Base-by-base conservation (phyloP, 371 early-diverging fungal species). In the Blakeslea trispora region DNA sequence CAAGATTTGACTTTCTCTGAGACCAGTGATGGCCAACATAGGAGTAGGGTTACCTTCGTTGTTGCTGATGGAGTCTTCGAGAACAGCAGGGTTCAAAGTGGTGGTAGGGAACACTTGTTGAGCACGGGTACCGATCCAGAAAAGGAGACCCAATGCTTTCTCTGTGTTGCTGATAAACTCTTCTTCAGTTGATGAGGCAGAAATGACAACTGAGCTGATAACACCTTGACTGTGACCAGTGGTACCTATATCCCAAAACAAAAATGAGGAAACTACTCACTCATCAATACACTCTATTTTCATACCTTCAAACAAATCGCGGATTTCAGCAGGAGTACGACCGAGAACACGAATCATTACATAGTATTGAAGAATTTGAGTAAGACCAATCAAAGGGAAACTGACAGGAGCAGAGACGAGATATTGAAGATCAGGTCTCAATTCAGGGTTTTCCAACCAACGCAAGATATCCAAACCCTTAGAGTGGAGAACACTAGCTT, bases 211-310 rank as follows among this genome's bases (percentile, higher is more conserved):
- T 18, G 97, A 90, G 17, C 93, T 86, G 64, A 96, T 87, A 59
- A 96, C 90, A 55, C 97, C 97, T 75, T 96, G 97, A 64, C 90
- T 90, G 72, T 96, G 97, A 66, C 97, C 97, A 19, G 96, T 93
- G 40, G 91, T 79, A 56, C 93, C 95, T 85, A 74, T 32, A 45
- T 28, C 28, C 28, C 3, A n/a, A 32, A 10, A 34, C 17, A 18
- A 44, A 34, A 35, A 22, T 41, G 19, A 18, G 53, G 18, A 18
- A 28, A 17, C 48, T 31, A 23, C 17, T 13, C 45, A 22, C 45
- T 50, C 13, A 44, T 45, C n/a, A 41, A 31, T 44, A 59, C 48
- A 23, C n/a, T 19, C 15, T 47, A 31, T 21, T 32, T 45, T 28
- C 24, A 13, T 80, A 84, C 83, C 81, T 59, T 68, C 72, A 63